Evolutionary conservation across 176 grass and related monocot species (phyloP).

Genomic region (Aegilops speltoides): DNA sequence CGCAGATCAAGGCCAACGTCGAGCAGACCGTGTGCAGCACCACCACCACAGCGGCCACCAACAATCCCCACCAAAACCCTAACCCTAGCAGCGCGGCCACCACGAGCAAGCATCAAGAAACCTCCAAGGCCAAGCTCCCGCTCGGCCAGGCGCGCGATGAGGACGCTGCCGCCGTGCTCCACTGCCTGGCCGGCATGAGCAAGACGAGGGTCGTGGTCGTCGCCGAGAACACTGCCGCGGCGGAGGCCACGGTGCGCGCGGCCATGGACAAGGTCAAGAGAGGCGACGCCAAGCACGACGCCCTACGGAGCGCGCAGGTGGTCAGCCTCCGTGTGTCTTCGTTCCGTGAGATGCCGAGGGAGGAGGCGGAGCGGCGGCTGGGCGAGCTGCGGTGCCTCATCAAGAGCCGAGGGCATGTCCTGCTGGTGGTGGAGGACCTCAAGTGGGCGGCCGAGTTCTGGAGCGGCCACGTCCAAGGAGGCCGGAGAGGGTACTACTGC

Average conservation of each 20-base stretch:
- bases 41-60: slow-evolving; percentile 26
- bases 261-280: slow-evolving; percentile 60
- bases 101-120: slow-evolving; percentile 33
- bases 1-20: slow-evolving; percentile 83
- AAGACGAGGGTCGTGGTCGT: slow-evolving; percentile 69
- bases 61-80: slow-evolving; percentile 36
- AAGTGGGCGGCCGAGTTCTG: slow-evolving; percentile 72
- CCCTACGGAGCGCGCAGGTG: slow-evolving; percentile 51
- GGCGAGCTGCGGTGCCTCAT: slow-evolving; percentile 64
- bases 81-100: slow-evolving; percentile 45
- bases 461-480: slow-evolving; percentile 35
- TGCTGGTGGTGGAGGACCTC: slow-evolving; percentile 76
- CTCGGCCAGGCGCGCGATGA: slow-evolving; percentile 47
- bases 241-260: slow-evolving; percentile 49
- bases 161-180: slow-evolving; percentile 55
- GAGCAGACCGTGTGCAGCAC: slow-evolving; percentile 72
- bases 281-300: slow-evolving; percentile 46
- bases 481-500: slow-evolving; percentile 54
- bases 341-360: slow-evolving; percentile 54
- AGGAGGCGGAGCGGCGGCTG: slow-evolving; percentile 69
- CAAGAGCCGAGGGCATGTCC: slow-evolving; percentile 44
- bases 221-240: slow-evolving; percentile 52
- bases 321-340: slow-evolving; percentile 66
- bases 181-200: slow-evolving; percentile 44
- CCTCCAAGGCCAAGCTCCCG: slow-evolving; percentile 42